Evolutionary conservation across 257 asterid genomes (phyloP).

Genomic region (Datura wrightii): DNA sequence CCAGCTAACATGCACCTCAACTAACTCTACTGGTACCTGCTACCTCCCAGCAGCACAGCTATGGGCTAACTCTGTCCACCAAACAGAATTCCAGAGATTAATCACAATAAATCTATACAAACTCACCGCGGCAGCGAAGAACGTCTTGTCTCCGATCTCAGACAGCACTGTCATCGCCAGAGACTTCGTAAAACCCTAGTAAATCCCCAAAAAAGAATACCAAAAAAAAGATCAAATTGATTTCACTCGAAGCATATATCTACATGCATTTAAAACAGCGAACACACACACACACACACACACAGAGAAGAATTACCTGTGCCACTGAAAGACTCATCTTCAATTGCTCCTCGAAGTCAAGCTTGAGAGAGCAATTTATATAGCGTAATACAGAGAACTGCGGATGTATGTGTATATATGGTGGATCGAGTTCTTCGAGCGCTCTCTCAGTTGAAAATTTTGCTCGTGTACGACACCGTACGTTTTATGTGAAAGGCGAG

Average conservation of each 20-base stretch:
- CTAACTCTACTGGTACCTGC: background rate
- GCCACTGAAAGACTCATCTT: slow-evolving; percentile 49
- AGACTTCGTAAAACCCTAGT: slow-evolving; percentile 89
- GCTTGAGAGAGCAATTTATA: slow-evolving; percentile 22
- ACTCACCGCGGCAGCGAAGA: slow-evolving; percentile 94
- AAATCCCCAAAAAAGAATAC: slow-evolving; percentile 30
- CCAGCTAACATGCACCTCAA: background rate
- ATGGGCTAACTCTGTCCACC: background rate
- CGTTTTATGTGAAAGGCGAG: background rate
- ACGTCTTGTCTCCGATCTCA: slow-evolving; percentile 95
- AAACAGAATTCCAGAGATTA: slow-evolving; percentile 12
- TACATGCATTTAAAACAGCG: background rate
- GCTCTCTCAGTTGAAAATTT: background rate
- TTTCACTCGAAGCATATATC: background rate
- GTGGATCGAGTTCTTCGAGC: background rate
- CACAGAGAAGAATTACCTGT: slow-evolving; percentile 39
- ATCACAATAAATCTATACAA: slow-evolving; percentile 12
- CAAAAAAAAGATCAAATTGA: slow-evolving; percentile 19
- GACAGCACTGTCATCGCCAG: slow-evolving; percentile 92
- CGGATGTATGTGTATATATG: background rate
- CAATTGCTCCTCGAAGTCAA: slow-evolving; percentile 22
- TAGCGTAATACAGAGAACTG: too few species aligned
- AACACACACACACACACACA: background rate
- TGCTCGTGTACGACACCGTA: background rate
- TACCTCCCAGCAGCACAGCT: background rate